Conservation (phyloP, 495 filamentous ascomycete genomes). For the Gamarada debralockiae region DNA sequence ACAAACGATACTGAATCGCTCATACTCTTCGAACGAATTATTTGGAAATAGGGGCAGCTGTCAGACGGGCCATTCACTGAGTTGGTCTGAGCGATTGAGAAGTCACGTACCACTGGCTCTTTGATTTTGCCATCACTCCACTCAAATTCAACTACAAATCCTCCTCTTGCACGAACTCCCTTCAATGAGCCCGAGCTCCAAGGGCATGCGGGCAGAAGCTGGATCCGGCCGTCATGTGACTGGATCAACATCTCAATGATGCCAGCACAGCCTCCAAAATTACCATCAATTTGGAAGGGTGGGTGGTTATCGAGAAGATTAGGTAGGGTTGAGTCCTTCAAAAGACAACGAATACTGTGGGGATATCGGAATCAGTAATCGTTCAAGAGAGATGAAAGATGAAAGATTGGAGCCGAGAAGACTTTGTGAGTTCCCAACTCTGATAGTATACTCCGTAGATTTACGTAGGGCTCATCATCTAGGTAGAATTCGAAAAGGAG, state of each 20-base stretch:
- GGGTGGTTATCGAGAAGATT: constrained; percentile 41
- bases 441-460: too few species aligned
- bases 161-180: constrained; percentile 38
- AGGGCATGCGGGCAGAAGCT: constrained; percentile 42
- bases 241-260: constrained; percentile 50
- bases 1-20: too few species aligned
- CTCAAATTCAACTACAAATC: constrained; percentile 35
- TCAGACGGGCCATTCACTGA: too few species aligned
- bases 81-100: not conserved
- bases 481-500: too few species aligned
- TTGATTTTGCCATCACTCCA: too few species aligned
- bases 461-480: too few species aligned
- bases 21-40: too few species aligned
- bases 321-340: constrained; percentile 35
- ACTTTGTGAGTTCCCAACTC: too few species aligned
- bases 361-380: too few species aligned
- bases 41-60: too few species aligned
- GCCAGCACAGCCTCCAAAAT: constrained; percentile 45
- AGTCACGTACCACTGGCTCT: constrained; percentile 10
- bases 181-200: constrained; percentile 33
- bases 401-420: too few species aligned
- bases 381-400: too few species aligned
- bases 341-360: constrained; percentile 31
- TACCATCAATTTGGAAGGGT: constrained; percentile 49
- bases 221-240: constrained; percentile 40